phyloP scores from a whole-genome alignment of 2,329 filamentous ascomycete species.

The Colletotrichum godetiae region DNA sequence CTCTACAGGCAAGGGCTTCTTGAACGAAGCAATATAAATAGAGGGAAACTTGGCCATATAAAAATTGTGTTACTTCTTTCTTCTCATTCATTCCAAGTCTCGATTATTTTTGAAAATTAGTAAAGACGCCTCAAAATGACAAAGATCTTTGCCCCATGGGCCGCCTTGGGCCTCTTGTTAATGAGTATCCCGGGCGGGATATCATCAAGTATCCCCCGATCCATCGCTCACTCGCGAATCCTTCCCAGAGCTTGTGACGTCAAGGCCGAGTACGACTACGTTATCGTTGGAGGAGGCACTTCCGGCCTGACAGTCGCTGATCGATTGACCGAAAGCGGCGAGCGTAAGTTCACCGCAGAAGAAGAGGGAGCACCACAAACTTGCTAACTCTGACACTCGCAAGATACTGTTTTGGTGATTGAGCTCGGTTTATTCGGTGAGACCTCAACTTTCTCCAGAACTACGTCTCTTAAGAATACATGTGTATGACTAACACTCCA shows the following conservation, averaged over 20 bases:
- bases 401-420: constrained; percentile 38
- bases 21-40: background rate
- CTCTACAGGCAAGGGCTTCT: background rate
- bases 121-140: background rate
- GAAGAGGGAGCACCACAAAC: background rate
- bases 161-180: background rate
- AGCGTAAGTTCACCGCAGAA: constrained; percentile 18
- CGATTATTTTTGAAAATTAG: background rate
- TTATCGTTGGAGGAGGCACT: constrained; percentile 39
- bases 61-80: background rate
- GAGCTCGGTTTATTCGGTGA: constrained; percentile 37
- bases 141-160: background rate
- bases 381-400: background rate
- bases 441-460: background rate
- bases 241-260: constrained; percentile 5
- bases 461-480: too few relatives aligned
- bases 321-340: constrained; percentile 36
- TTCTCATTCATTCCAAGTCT: background rate
- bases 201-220: background rate
- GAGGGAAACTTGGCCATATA: background rate
- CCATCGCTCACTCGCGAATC: constrained; percentile 16
- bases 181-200: background rate
- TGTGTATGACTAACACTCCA: background rate
- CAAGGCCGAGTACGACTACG: constrained; percentile 37
- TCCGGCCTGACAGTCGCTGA: constrained; percentile 37